Percentiles rank a stretch among this genome's conserved stretches.
These are phyloP conservation scores for Parafenestella ontariensis DNA, from an alignment of 2,329 filamentous ascomycete genomes.

Conservation along the genomic window DNA sequence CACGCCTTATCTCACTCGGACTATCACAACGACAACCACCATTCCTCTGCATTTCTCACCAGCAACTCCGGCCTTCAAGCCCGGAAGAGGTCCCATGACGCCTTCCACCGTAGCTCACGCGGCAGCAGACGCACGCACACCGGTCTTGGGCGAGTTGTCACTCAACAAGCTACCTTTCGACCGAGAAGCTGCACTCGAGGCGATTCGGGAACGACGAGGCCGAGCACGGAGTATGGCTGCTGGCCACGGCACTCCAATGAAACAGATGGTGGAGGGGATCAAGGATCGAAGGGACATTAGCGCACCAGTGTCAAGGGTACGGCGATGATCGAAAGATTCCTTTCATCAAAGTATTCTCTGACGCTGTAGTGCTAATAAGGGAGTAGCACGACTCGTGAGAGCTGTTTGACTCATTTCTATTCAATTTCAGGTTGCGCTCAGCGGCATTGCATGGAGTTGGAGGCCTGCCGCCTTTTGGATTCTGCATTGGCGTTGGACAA, in stretches of 20 bases:
- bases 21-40: conserved; percentile 57
- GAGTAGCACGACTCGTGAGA: conserved; percentile 12
- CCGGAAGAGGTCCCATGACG: conserved; percentile 34
- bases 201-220: conserved; percentile 75
- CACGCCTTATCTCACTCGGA: conserved; percentile 48
- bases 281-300: conserved; percentile 56
- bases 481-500: conserved; percentile 15
- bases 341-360: neutral
- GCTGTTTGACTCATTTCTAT: conserved; percentile 9
- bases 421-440: conserved; percentile 26
- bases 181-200: conserved; percentile 76
- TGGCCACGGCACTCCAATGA: conserved; percentile 67
- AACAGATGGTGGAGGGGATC: conserved; percentile 63
- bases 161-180: conserved; percentile 51
- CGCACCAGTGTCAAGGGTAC: conserved; percentile 49
- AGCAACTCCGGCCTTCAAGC: conserved; percentile 42
- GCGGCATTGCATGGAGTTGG: conserved; percentile 47
- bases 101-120: conserved; percentile 47
- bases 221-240: conserved; percentile 73
- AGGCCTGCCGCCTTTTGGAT: conserved; percentile 12
- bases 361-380: conserved; percentile 8
- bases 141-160: conserved; percentile 40
- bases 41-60: conserved; percentile 57
- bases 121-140: conserved; percentile 37
- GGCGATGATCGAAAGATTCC: conserved; percentile 17